Evolutionary conservation across 129 eudicot species (phyloP), one percentile per base, ranked within the genome.

Genomic region (Flaveria sonorensis): DNA sequence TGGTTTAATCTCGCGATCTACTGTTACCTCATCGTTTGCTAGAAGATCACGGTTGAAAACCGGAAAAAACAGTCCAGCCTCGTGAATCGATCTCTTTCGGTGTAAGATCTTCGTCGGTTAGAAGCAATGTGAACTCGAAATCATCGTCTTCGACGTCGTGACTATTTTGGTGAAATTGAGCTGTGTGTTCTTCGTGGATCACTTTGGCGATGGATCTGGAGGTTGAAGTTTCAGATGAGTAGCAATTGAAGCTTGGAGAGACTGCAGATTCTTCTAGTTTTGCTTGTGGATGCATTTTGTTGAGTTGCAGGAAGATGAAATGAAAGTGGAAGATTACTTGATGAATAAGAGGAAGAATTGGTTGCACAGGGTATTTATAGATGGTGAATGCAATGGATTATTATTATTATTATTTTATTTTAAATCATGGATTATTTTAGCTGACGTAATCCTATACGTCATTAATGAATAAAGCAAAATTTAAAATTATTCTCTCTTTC

Each of bases 181-280:
- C 24, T 32, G 64, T 19, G 13, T 47, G 78, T 11, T 64, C 39
- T 79, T 86, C 89, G 1, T 47, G 63, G 64, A 67, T 46, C 32
- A 75, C 87, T 53, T 82, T 77, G 28, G 55, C 65, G 24, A 85
- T 30, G 0, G 78, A 87, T 13, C 50, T 82, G 61, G 79, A 81
- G 1, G 93, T 82, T 19, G 61, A 61, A 30, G 20, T 55, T 50
- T 59, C 67, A 0, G 83, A 73, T 3, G 85, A 86, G 79, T 89
- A 86, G 32, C 77, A 72, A 63, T 61, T 89, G 80, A 89, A 86
- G 77, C 90, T 86, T 14, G 86, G 83, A 62, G 83, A 68, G 70
- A 42, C 6, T 64, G 16, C 64, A 12, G 21, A 20, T 23, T 56
- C 73, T 79, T 79, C 72, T 19, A 72, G 50, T 19, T 19, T 26